Evolutionary conservation across 2,329 filamentous ascomycete species (phyloP).

Genomic region (Alternaria metachromatica): DNA sequence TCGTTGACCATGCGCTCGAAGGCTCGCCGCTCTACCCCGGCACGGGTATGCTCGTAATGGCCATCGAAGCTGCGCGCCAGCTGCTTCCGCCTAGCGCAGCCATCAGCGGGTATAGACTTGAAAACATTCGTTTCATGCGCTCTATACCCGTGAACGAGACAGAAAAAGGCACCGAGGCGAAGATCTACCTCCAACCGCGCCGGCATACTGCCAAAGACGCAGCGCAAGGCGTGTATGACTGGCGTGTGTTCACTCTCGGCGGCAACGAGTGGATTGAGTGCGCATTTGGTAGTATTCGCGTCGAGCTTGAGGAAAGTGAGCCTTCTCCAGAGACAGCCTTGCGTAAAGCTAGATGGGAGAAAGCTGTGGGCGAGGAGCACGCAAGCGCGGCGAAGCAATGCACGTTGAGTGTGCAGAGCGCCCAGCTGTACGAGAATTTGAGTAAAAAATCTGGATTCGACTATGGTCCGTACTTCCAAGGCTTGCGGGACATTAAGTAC

Average conservation of each 20-base stretch:
- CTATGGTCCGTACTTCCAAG: slow-evolving; percentile 19
- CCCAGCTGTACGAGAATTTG: slow-evolving; percentile 14
- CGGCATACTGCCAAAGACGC: slow-evolving; percentile 12
- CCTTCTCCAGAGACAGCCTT: background rate
- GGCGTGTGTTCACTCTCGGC: slow-evolving; percentile 8
- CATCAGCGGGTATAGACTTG: slow-evolving; percentile 13
- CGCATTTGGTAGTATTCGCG: slow-evolving; percentile 11
- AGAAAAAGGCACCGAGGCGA: slow-evolving; percentile 9
- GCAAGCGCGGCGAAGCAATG: background rate
- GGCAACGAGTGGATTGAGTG: slow-evolving; percentile 12
- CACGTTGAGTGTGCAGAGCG: slow-evolving; percentile 8
- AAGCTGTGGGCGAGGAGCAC: slow-evolving; percentile 6
- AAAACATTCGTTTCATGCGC: slow-evolving; percentile 11
- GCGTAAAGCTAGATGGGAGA: slow-evolving; percentile 4
- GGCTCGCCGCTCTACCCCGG: slow-evolving; percentile 35
- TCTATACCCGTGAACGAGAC: slow-evolving; percentile 14
- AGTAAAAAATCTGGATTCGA: slow-evolving; percentile 6
- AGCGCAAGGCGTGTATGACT: slow-evolving; percentile 9
- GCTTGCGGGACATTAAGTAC: slow-evolving; percentile 13
- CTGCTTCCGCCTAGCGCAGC: background rate
- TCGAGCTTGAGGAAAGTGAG: slow-evolving; percentile 8
- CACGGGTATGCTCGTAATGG: slow-evolving; percentile 43
- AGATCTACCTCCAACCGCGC: slow-evolving; percentile 10
- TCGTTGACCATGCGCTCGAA: slow-evolving; percentile 55
- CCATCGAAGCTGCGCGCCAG: slow-evolving; percentile 40